phyloP scores from a whole-genome alignment of 139 green algal genomes.

The Picochlorum sp. region DNA sequence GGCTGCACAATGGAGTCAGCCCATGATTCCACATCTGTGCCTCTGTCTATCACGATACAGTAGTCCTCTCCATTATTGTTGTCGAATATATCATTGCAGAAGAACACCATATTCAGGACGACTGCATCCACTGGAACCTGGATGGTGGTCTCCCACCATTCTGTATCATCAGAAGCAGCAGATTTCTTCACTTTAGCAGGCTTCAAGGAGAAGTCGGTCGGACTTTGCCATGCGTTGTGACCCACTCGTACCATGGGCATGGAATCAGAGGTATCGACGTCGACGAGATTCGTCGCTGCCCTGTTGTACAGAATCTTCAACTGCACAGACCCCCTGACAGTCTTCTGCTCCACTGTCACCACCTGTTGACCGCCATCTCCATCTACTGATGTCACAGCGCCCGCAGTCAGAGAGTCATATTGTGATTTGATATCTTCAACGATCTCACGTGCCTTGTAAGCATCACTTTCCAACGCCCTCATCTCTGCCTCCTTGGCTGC shows the following conservation, averaged over 20 bases:
- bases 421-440: constrained; percentile 29
- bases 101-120: constrained; percentile 66
- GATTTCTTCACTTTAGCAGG: not conserved
- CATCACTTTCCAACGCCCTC: not conserved
- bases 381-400: not conserved
- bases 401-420: constrained; percentile 17
- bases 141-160: constrained; percentile 52
- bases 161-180: constrained; percentile 1
- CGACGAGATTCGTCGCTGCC: not conserved
- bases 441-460: constrained; percentile 8
- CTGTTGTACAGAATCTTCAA: constrained; percentile 19
- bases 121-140: constrained; percentile 42
- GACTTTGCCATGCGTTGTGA: constrained; percentile 22
- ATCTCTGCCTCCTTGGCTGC: constrained; percentile 25
- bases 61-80: constrained; percentile 64
- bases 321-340: not conserved
- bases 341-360: not conserved
- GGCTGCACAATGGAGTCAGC: constrained; percentile 16
- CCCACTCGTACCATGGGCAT: constrained; percentile 10
- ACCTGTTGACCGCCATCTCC: not conserved
- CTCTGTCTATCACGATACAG: constrained; percentile 12
- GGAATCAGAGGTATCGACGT: constrained; percentile 7
- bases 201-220: not conserved
- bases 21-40: constrained; percentile 7
- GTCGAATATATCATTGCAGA: constrained; percentile 63